Base-by-base conservation (phyloP, 2,329 filamentous ascomycete genomes). In the Delphinella strobiligena region DNA sequence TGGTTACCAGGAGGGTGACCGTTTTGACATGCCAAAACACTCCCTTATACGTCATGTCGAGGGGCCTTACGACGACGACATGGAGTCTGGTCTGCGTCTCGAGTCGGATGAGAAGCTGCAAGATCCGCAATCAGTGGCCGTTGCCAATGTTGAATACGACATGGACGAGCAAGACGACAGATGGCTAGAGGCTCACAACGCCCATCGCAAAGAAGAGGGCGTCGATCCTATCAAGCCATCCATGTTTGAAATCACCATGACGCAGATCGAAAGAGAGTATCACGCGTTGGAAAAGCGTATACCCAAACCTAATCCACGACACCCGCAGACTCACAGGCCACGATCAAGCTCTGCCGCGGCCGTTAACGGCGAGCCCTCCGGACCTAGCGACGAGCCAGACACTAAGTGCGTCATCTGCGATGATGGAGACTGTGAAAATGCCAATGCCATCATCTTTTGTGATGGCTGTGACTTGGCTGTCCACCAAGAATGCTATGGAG, bases 141-240 rank as follows among this genome's bases (percentile, higher is more conserved):
- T 93, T 30, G 85, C 86, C 10, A 79, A 85, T 41, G 91, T 98
- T 15, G 91, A 98, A 58, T 98, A 98, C 58, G 91, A 98, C 59
- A 98, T 98, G 91, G 91, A 98, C 55, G 91, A 98, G 61, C 91
- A 98, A 55, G 91, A 98, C 58, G 87, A 94, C 49, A 86, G 88
- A 64, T 98, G 91, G 91, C 68, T 98, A 18, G 82, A 91, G 50
- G 75, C 78, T 30, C 77, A 89, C 56, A 98, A 98, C 52, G 64
- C 68, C 10, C 78, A 82, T 51, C 77, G 91, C 42, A 83, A 79
- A 55, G 71, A 74, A 17, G 75, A 82, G 49, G 78, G 80, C 34
- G 75, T 85, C 16, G 85, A 93, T 49, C 71, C 78, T 2, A 91
- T 98, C 52, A 93, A 88, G 36, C 84, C 88, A 15, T 88, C 93